Conservation (phyloP, 306 rosid genomes). For the Pterocarpus macrocarpus region DNA sequence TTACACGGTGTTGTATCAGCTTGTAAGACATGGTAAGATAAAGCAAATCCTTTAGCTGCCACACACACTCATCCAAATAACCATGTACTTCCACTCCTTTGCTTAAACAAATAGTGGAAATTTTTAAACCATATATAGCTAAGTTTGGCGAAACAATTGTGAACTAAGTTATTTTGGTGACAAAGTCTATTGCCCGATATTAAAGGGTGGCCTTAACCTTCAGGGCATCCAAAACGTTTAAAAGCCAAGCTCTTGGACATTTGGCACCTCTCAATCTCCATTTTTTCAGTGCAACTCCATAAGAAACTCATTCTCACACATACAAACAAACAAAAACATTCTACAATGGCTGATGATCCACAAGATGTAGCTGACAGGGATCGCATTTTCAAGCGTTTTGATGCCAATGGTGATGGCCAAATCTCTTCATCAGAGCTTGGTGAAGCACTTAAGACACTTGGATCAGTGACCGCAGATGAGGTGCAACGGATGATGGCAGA, state of each 20-base stretch:
- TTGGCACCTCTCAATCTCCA: constrained; percentile 6
- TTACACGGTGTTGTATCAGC: not conserved
- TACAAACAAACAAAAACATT: not conserved
- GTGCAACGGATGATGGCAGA: constrained; percentile 77
- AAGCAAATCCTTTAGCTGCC: constrained; percentile 1
- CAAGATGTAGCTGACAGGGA: constrained; percentile 65
- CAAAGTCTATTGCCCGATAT: constrained; percentile 41
- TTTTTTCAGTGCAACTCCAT: constrained; percentile 42
- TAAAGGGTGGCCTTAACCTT: constrained; percentile 53
- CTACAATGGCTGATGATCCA: constrained; percentile 48
- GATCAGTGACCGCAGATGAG: constrained; percentile 66
- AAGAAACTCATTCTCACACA: constrained; percentile 33
- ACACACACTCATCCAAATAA: constrained; percentile 4
- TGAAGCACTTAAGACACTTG: constrained; percentile 68
- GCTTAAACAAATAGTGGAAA: not conserved
- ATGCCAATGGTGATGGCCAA: constrained; percentile 73
- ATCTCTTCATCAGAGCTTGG: constrained; percentile 80
- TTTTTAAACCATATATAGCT: not conserved
- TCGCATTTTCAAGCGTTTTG: constrained; percentile 74
- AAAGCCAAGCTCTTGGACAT: constrained; percentile 26
- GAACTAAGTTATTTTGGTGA: constrained; percentile 40
- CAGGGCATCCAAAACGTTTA: constrained; percentile 38
- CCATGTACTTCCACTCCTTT: constrained; percentile 22
- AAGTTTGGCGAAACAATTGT: constrained; percentile 36
- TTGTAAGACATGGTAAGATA: not conserved